Evolutionary conservation across 306 rosid species (phyloP).

Genomic region (Prunus fruticosa): DNA sequence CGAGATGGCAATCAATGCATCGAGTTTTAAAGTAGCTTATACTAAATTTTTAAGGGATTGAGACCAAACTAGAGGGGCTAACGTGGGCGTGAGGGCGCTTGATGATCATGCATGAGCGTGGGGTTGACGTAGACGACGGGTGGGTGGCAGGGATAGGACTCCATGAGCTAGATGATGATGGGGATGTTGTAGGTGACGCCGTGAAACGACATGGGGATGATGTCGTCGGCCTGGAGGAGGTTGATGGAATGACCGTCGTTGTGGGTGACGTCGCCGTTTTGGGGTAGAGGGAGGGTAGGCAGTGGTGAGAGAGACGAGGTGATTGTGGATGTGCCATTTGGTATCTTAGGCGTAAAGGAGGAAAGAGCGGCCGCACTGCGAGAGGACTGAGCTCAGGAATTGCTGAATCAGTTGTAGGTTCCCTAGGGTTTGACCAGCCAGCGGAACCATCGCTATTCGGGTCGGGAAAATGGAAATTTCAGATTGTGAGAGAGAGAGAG

Average conservation of each 20-base stretch:
- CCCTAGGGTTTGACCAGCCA: background rate
- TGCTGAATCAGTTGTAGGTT: slow-evolving; percentile 47
- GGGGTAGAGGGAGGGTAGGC: slow-evolving; percentile 25
- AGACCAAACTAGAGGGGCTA: slow-evolving; percentile 74
- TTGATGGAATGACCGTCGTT: slow-evolving; percentile 90
- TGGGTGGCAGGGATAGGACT: slow-evolving; percentile 81
- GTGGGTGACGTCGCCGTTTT: slow-evolving; percentile 69
- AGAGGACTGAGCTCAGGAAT: slow-evolving; percentile 87
- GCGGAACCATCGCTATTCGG: background rate
- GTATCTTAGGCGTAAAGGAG: slow-evolving; percentile 80
- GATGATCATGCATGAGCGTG: slow-evolving; percentile 85
- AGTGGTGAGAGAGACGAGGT: slow-evolving; percentile 58
- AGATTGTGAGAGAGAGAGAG: too few species aligned
- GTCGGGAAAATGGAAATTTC: background rate
- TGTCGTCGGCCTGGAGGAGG: slow-evolving; percentile 87
- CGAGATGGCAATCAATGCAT: too few species aligned
- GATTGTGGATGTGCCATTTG: slow-evolving; percentile 92
- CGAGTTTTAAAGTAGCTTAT: too few species aligned
- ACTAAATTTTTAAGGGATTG: slow-evolving; percentile 26
- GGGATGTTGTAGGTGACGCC: slow-evolving; percentile 88
- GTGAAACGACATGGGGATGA: slow-evolving; percentile 73
- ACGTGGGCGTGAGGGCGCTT: slow-evolving; percentile 78
- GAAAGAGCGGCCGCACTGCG: slow-evolving; percentile 89
- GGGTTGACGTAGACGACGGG: slow-evolving; percentile 89
- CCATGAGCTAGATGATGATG: slow-evolving; percentile 82